phyloP scores from a whole-genome alignment of 192 early-diverging fungal species.

The Podila epicladia region DNA sequence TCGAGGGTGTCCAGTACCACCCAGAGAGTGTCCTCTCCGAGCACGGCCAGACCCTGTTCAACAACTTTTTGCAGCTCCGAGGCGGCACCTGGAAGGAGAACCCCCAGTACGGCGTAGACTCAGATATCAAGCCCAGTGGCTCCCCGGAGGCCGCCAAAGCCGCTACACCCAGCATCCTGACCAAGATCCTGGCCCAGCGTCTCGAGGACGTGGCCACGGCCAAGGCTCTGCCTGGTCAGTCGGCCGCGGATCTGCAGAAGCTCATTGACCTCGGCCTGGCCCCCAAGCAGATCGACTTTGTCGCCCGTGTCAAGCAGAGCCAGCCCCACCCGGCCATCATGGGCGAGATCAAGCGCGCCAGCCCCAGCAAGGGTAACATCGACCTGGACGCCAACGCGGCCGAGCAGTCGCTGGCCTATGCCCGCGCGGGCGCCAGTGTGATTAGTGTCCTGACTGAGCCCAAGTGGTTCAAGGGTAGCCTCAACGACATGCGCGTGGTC shows the following conservation, averaged over 20 bases:
- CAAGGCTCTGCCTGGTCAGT: conserved; percentile 77
- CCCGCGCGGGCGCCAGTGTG: conserved; percentile 87
- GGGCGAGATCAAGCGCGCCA: conserved; percentile 99
- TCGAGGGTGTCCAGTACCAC: conserved; percentile 99
- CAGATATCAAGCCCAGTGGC: conserved; percentile 60
- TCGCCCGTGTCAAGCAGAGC: conserved; percentile 68
- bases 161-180: conserved; percentile 73
- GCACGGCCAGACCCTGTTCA: conserved; percentile 86
- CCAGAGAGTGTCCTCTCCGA: conserved; percentile 98
- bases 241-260: conserved; percentile 71
- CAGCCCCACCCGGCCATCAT: conserved; percentile 77
- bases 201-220: conserved; percentile 79
- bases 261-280: conserved; percentile 77
- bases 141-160: conserved; percentile 45
- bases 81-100: conserved; percentile 90
- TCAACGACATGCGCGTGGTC: conserved; percentile 93
- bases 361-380: conserved; percentile 95
- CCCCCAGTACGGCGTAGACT: conserved; percentile 52
- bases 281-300: conserved; percentile 84
- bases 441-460: conserved; percentile 99
- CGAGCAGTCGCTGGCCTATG: conserved; percentile 87
- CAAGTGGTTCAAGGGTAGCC: conserved; percentile 97
- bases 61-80: conserved; percentile 88
- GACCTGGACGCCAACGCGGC: conserved; percentile 85
- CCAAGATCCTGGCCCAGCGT: conserved; percentile 85